Percentiles rank a stretch among this genome's conserved stretches.
Conservation (phyloP, 495 filamentous ascomycete genomes). For the Trichocladium uniseriatum region DNA sequence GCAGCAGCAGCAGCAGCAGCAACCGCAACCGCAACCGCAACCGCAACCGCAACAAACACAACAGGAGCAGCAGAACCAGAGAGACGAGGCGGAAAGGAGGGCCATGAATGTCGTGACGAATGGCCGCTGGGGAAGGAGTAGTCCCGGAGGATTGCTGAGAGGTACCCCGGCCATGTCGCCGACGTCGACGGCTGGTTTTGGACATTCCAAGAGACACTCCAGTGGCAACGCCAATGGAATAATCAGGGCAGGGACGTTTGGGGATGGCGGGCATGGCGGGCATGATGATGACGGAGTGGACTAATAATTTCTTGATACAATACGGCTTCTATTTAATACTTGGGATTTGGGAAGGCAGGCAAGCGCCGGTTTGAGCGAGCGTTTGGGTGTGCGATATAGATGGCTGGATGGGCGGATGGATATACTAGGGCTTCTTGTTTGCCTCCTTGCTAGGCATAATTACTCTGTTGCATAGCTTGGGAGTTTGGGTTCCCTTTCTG, state of each 20-base stretch:
- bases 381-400: too few species aligned
- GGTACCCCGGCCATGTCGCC: neutral
- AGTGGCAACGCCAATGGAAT: too few species aligned
- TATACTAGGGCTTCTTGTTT: too few species aligned
- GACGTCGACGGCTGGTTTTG: neutral
- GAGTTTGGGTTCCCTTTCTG: too few species aligned
- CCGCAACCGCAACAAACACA: neutral
- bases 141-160: conserved; percentile 23
- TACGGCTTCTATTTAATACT: too few species aligned
- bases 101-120: conserved; percentile 39
- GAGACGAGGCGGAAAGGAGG: conserved; percentile 28
- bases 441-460: too few species aligned
- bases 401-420: too few species aligned
- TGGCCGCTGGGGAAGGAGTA: conserved; percentile 27
- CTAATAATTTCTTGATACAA: too few species aligned
- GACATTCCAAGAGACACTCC: neutral
- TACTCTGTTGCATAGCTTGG: too few species aligned
- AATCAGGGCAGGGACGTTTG: neutral
- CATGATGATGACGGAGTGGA: conserved; percentile 23
- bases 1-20: neutral
- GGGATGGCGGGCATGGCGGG: neutral
- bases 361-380: too few species aligned
- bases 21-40: neutral
- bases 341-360: too few species aligned
- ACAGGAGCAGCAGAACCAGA: neutral